Evolutionary conservation across 2,329 filamentous ascomycete genomes (phyloP), one percentile per base, ranked within the genome.

Genomic region (Xylaria sp.): DNA sequence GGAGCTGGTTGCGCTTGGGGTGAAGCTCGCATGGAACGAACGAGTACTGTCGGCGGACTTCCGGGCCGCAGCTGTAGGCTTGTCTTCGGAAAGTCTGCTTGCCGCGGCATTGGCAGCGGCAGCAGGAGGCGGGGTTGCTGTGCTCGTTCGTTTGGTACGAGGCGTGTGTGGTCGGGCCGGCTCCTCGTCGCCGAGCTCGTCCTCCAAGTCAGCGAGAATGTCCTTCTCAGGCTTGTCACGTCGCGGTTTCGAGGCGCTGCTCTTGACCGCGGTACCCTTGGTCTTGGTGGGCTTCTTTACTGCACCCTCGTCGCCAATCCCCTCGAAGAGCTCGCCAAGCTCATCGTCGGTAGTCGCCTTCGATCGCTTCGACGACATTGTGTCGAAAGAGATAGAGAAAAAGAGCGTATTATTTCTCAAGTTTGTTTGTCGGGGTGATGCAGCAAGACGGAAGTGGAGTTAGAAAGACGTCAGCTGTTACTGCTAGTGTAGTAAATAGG

Each of bases 121-220:
- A 20, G 84, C 83, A 56, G 85, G 83, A 6, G 83, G 84, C 55
- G 85, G 82, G 23, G 84, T 85, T 33, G 82, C 82, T 23, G 85
- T 83, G 62, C 84, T 83, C 28, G 84, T 81, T 55, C 84, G 85
- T 69, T 86, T 88, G 54, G 84, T 80, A 74, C 93, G 92, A 48
- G 95, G 96, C 1, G 95, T 98, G 76, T 93, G 91, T 18, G 95
- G 93, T 57, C 94, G 90, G 72, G 90, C 90, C 70, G 92, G 87
- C 77, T 91, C 85, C 79, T 92, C 90, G 63, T 89, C 90, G 64
- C 89, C 93, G 52, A 97, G 88, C 78, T 88, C 82, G 75, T 91
- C 90, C 79, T 97, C 93, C 70, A 98, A 88, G 75, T 98, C 94
- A 71, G 94, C 94, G 48, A 98, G 87, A 67, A 95, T 89, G 79